Evolutionary conservation across 768 basidiomycete species (phyloP).

Genomic region (Polyporus arcularius): DNA sequence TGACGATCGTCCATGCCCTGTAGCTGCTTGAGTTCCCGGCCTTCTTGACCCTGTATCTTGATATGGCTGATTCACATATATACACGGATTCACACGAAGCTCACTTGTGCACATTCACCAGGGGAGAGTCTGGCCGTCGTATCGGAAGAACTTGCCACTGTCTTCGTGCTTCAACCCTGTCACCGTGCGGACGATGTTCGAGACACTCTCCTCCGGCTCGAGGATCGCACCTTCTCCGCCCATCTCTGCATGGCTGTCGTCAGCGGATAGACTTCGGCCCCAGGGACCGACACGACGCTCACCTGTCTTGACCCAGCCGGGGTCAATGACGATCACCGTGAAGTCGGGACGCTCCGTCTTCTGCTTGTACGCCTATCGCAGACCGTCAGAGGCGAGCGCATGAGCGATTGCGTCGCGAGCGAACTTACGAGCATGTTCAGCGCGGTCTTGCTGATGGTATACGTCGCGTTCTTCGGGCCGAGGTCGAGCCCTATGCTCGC

Average conservation of each 20-base stretch:
- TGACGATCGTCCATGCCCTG: too few species aligned
- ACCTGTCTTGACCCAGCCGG: conserved; percentile 45
- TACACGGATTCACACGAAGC: too few species aligned
- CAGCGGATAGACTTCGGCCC: not conserved
- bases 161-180: conserved; percentile 25
- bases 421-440: conserved; percentile 42
- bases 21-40: too few species aligned
- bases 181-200: conserved; percentile 31
- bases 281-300: not conserved
- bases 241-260: conserved; percentile 30
- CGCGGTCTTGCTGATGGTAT: conserved; percentile 40
- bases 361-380: conserved; percentile 38
- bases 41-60: too few species aligned
- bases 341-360: conserved; percentile 35
- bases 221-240: conserved; percentile 33
- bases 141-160: conserved; percentile 35
- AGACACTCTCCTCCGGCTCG: conserved; percentile 34
- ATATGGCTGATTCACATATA: too few species aligned
- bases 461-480: conserved; percentile 32
- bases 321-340: conserved; percentile 34
- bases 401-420: not conserved
- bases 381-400: not conserved
- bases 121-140: conserved; percentile 32
- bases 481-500: conserved; percentile 35
- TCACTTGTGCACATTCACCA: conserved; percentile 28